These are phyloP conservation scores for Geoglossum glabrum DNA, from an alignment of 495 filamentous ascomycete species.

Conservation along the genomic window DNA sequence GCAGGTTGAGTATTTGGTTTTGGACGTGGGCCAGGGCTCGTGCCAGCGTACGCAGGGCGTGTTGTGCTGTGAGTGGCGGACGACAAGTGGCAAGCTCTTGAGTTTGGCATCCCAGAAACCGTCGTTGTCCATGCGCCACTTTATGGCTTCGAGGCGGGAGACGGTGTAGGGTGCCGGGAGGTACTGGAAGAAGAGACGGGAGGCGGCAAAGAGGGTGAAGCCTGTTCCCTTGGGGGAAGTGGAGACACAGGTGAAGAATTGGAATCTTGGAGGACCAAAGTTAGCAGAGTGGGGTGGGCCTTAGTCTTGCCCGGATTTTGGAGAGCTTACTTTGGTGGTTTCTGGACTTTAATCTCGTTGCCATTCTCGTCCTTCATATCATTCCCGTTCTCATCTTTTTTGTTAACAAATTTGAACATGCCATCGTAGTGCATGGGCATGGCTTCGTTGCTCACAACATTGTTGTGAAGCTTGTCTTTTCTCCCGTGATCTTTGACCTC, in stretches of 20 bases:
- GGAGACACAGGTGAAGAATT: constrained; percentile 30
- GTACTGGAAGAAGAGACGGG: constrained; percentile 29
- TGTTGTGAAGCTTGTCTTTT: constrained; percentile 21
- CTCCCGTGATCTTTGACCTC: constrained; percentile 27
- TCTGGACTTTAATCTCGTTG: too few relatives aligned
- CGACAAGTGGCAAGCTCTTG: constrained; percentile 25
- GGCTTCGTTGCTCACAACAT: constrained; percentile 28
- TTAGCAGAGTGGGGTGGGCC: too few relatives aligned
- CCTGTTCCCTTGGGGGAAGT: constrained; percentile 23
- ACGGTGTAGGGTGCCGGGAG: constrained; percentile 22
- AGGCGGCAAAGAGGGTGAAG: constrained; percentile 31
- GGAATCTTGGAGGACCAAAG: too few relatives aligned
- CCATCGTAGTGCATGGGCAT: constrained; percentile 40
- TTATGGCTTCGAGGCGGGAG: constrained; percentile 20
- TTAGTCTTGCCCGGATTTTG: too few relatives aligned
- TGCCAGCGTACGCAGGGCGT: constrained; percentile 32
- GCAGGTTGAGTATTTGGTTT: constrained; percentile 27
- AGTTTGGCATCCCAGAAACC: constrained; percentile 23
- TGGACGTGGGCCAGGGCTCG: constrained; percentile 29
- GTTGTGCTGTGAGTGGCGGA: constrained; percentile 24
- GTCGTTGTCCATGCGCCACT: constrained; percentile 23
- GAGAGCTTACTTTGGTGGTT: too few relatives aligned
- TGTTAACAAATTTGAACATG: constrained; percentile 28
- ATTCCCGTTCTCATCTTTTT: constrained; percentile 18
- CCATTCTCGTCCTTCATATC: too few relatives aligned